phyloP scores from a whole-genome alignment of 495 filamentous ascomycete species.

The Pseudotulostoma volvatum region DNA sequence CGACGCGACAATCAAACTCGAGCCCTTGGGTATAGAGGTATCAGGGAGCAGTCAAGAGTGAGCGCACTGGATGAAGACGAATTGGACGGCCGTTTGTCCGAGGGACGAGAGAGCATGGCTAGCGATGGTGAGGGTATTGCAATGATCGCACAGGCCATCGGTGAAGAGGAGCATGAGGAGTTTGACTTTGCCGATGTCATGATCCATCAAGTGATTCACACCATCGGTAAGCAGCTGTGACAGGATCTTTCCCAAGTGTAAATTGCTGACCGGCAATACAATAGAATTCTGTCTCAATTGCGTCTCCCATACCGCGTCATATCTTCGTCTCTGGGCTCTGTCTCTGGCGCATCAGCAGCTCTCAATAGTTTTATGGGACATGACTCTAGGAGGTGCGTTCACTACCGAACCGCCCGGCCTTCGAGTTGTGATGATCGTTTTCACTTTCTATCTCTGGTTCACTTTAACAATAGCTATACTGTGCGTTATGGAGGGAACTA shows the following conservation, averaged over 20 bases:
- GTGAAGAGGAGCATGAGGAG: constrained; percentile 71
- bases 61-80: constrained; percentile 73
- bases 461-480: constrained; percentile 62
- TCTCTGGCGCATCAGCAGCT: constrained; percentile 97
- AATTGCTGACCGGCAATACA: constrained; percentile 3
- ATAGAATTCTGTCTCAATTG: constrained; percentile 96
- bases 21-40: constrained; percentile 75
- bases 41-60: constrained; percentile 73
- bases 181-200: constrained; percentile 93
- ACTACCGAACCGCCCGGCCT: constrained; percentile 37
- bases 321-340: constrained; percentile 95
- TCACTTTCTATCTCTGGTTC: constrained; percentile 79
- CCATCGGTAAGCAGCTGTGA: constrained; percentile 52
- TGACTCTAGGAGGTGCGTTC: constrained; percentile 76
- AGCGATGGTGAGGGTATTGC: constrained; percentile 78
- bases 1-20: constrained; percentile 80
- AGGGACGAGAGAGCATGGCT: constrained; percentile 51
- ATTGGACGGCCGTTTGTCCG: constrained; percentile 26
- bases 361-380: constrained; percentile 86
- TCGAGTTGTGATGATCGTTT: constrained; percentile 64
- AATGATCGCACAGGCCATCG: constrained; percentile 77
- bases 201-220: constrained; percentile 99
- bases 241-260: not conserved
- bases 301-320: constrained; percentile 96
- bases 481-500: constrained; percentile 68